Conservation (phyloP, 768 basidiomycete genomes). For the Lactarius tabidus region DNA sequence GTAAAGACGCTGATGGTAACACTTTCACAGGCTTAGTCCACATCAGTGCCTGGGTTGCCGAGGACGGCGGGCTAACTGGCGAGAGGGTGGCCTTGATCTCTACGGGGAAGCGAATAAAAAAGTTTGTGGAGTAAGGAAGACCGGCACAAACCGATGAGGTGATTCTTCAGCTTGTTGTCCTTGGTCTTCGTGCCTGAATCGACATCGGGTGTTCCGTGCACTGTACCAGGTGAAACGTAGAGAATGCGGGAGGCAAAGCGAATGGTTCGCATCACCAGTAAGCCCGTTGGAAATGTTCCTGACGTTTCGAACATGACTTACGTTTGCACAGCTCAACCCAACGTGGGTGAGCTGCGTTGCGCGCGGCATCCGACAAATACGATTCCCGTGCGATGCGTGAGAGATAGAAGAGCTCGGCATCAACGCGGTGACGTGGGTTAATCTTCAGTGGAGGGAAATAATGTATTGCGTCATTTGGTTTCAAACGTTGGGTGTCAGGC, state of each 20-base stretch:
- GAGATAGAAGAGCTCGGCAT: conserved; percentile 81
- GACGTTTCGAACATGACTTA: conserved; percentile 34
- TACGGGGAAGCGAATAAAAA: conserved; percentile 4
- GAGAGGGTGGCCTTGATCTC: conserved; percentile 25
- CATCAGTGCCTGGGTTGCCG: conserved; percentile 18
- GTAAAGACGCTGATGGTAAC: conserved; percentile 65
- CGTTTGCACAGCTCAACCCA: conserved; percentile 62
- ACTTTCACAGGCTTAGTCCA: conserved; percentile 43
- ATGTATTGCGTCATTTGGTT: neutral
- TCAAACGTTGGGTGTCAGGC: conserved; percentile 10
- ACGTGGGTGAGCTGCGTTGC: conserved; percentile 52
- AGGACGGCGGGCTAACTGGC: neutral
- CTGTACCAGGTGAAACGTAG: conserved; percentile 34
- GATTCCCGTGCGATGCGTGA: conserved; percentile 54
- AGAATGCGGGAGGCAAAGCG: neutral
- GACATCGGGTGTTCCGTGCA: conserved; percentile 52
- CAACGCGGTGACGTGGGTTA: conserved; percentile 62
- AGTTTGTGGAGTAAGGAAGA: neutral
- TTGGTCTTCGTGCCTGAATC: conserved; percentile 27
- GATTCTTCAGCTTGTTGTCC: conserved; percentile 52
- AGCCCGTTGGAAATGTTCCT: neutral
- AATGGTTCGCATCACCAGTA: neutral
- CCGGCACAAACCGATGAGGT: conserved; percentile 51
- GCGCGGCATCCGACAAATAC: conserved; percentile 41
- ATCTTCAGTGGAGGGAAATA: conserved; percentile 43